phyloP scores from a whole-genome alignment of 345 rosid genomes.

The Sapria himalayana region DNA sequence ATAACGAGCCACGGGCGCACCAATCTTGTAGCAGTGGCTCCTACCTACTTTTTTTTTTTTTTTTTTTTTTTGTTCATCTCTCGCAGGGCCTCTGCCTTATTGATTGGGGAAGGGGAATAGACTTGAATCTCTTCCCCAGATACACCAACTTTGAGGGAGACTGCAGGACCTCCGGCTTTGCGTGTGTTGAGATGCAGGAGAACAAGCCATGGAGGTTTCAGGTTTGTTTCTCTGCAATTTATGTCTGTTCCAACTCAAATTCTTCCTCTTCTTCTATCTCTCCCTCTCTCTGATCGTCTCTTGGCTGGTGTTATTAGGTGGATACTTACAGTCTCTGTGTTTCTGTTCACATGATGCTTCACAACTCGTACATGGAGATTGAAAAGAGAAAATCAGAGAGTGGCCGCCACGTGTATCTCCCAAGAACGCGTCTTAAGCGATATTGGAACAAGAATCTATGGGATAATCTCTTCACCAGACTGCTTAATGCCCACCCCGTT shows the following conservation, averaged over 20 bases:
- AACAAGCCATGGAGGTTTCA: slow-evolving; percentile 82
- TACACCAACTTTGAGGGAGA: slow-evolving; percentile 39
- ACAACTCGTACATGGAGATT: slow-evolving; percentile 50
- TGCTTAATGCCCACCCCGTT: slow-evolving; percentile 34
- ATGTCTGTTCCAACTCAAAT: too few relatives aligned
- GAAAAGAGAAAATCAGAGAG: slow-evolving; percentile 29
- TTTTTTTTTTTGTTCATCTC: neutral
- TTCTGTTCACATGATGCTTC: slow-evolving; percentile 70
- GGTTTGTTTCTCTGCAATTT: slow-evolving; percentile 27
- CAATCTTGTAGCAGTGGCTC: slow-evolving; percentile 4
- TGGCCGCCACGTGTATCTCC: slow-evolving; percentile 29
- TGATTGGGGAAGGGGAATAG: slow-evolving; percentile 95
- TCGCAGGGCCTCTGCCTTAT: slow-evolving; percentile 84
- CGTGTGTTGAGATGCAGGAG: slow-evolving; percentile 80
- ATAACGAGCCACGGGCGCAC: slow-evolving; percentile 1
- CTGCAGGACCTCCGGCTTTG: slow-evolving; percentile 82
- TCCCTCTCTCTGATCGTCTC: too few relatives aligned
- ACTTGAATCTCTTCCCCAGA: slow-evolving; percentile 56
- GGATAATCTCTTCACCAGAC: slow-evolving; percentile 43
- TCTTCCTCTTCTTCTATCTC: too few relatives aligned
- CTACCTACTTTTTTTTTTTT: neutral
- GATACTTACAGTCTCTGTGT: slow-evolving; percentile 78
- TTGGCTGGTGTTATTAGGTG: slow-evolving; percentile 25
- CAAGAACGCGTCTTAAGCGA: slow-evolving; percentile 56
- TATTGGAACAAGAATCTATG: slow-evolving; percentile 73